phyloP scores from a whole-genome alignment of 257 asterid genomes.

The Nicotiana paniculata region DNA sequence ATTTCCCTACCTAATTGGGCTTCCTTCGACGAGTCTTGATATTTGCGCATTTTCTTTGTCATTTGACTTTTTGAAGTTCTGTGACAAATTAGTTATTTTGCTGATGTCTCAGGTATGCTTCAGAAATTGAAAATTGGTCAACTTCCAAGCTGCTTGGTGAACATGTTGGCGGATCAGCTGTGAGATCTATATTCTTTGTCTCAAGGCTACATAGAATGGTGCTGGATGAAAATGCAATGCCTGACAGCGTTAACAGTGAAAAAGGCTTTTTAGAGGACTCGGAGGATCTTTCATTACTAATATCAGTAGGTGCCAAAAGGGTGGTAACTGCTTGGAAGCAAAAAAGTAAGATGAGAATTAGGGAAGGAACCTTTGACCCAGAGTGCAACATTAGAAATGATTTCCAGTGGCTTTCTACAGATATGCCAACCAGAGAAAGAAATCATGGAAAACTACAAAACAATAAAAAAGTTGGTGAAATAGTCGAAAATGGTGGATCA shows the following conservation, averaged over 20 bases:
- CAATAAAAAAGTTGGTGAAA: constrained; percentile 26
- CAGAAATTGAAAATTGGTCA: constrained; percentile 58
- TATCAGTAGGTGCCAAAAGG: constrained; percentile 96
- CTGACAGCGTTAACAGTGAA: constrained; percentile 25
- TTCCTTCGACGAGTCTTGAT: not conserved
- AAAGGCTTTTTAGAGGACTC: constrained; percentile 27
- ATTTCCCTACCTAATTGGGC: not conserved
- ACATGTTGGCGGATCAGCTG: constrained; percentile 97
- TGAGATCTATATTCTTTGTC: constrained; percentile 71
- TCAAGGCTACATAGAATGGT: constrained; percentile 45
- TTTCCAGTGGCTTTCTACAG: constrained; percentile 91
- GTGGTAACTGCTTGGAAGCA: constrained; percentile 94
- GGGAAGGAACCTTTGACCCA: constrained; percentile 19
- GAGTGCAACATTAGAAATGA: constrained; percentile 24
- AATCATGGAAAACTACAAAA: constrained; percentile 36
- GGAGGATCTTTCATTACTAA: constrained; percentile 46
- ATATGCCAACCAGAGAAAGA: constrained; percentile 65
- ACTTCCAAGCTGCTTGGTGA: constrained; percentile 84
- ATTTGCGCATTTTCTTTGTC: not conserved
- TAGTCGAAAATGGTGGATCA: constrained; percentile 27
- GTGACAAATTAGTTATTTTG: not conserved
- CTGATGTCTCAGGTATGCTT: constrained; percentile 54
- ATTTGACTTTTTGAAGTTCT: not conserved
- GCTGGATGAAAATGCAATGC: constrained; percentile 29
- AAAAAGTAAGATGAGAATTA: constrained; percentile 27